phyloP scores from a whole-genome alignment of 495 filamentous ascomycete genomes.

The Peziza echinospora region DNA sequence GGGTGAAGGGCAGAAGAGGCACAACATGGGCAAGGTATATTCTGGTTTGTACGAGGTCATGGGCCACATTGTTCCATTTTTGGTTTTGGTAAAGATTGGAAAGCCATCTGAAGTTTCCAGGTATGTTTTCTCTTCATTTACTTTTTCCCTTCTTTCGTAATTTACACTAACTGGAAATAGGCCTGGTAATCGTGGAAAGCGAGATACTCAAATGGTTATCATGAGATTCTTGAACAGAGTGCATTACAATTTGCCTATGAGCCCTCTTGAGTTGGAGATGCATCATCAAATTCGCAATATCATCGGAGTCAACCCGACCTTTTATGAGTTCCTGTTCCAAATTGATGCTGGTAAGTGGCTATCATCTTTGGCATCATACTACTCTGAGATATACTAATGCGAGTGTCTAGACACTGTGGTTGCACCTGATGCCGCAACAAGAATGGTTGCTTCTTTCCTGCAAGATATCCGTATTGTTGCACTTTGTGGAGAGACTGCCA shows the following conservation, averaged over 20 bases:
- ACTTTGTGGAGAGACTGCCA: constrained; percentile 80
- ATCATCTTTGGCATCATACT: too few relatives aligned
- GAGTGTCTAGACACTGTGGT: constrained; percentile 57
- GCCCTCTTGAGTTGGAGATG: constrained; percentile 90
- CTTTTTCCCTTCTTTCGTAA: too few relatives aligned
- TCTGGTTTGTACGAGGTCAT: constrained; percentile 94
- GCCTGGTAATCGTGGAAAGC: constrained; percentile 95
- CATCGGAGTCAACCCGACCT: constrained; percentile 93
- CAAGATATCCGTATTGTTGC: constrained; percentile 81
- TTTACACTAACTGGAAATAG: too few relatives aligned
- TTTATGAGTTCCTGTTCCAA: constrained; percentile 93
- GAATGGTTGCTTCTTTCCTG: constrained; percentile 79
- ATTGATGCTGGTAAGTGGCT: constrained; percentile 46
- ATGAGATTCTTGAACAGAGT: constrained; percentile 98
- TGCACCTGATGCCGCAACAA: constrained; percentile 70
- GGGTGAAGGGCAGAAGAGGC: constrained; percentile 87
- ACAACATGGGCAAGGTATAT: constrained; percentile 98
- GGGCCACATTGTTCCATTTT: constrained; percentile 91
- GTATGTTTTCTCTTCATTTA: too few relatives aligned
- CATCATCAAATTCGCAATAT: constrained; percentile 98
- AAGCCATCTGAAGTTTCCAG: constrained; percentile 92
- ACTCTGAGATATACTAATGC: too few relatives aligned
- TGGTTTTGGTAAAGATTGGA: constrained; percentile 92
- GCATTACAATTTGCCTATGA: constrained; percentile 92
- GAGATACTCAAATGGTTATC: constrained; percentile 93